Evolutionary conservation across 495 filamentous ascomycete species (phyloP).

Genomic region (Penicillium fimorum): DNA sequence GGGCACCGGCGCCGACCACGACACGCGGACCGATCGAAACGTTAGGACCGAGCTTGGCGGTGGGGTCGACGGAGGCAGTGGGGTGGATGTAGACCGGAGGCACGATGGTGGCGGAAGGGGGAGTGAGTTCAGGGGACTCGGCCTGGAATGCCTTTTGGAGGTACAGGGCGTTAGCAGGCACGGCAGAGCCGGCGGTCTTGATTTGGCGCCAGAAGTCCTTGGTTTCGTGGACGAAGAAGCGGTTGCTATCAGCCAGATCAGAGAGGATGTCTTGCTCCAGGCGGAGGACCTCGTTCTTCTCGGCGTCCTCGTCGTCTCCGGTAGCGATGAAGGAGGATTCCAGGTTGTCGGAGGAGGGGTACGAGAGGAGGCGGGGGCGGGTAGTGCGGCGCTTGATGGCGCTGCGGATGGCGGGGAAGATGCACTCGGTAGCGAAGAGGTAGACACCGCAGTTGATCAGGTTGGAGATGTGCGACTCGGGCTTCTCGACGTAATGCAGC

Average conservation of each 20-base stretch:
- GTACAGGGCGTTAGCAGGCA: conserved; percentile 96
- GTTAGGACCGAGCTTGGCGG: conserved; percentile 94
- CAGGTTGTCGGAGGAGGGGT: conserved; percentile 92
- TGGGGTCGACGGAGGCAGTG: conserved; percentile 86
- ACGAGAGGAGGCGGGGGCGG: conserved; percentile 84
- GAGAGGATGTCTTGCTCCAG: conserved; percentile 97
- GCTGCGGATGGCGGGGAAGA: conserved; percentile 92
- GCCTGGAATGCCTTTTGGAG: conserved; percentile 91
- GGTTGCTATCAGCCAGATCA: conserved; percentile 93
- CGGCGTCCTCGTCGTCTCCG: conserved; percentile 67
- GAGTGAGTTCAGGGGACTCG: conserved; percentile 75
- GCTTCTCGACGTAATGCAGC: conserved; percentile 99
- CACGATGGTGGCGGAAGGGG: conserved; percentile 85
- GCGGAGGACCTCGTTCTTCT: conserved; percentile 84
- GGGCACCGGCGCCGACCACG: conserved; percentile 79
- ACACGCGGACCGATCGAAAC: conserved; percentile 91
- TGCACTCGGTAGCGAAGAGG: conserved; percentile 89
- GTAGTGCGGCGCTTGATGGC: conserved; percentile 96
- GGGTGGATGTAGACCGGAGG: conserved; percentile 97
- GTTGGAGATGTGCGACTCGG: conserved; percentile 96
- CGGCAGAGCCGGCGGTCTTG: conserved; percentile 96
- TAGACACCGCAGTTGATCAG: conserved; percentile 99
- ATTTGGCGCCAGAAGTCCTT: conserved; percentile 99
- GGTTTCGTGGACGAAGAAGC: conserved; percentile 98
- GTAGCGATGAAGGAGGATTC: conserved; percentile 72